These are phyloP conservation scores for Strobilomyces echinocephalus DNA, from an alignment of 768 basidiomycete genomes.

Conservation along the genomic window DNA sequence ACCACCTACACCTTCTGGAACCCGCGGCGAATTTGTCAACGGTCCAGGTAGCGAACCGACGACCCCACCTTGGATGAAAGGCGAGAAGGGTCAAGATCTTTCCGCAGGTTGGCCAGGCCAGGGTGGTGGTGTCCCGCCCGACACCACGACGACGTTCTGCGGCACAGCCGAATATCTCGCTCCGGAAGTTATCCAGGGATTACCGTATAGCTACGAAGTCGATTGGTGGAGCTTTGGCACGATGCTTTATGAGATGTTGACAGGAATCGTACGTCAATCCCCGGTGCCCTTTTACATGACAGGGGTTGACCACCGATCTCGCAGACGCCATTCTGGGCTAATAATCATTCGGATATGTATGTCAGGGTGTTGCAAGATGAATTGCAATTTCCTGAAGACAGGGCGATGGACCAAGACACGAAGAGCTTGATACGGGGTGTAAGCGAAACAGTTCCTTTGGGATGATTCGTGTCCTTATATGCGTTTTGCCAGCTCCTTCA, in stretches of 20 bases:
- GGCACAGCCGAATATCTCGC: conserved; percentile 97
- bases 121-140: conserved; percentile 40
- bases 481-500: conserved; percentile 66
- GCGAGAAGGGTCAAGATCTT: conserved; percentile 50
- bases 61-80: conserved; percentile 77
- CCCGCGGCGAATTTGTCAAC: conserved; percentile 51
- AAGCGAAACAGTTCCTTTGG: conserved; percentile 30
- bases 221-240: conserved; percentile 99
- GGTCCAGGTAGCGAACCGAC: conserved; percentile 38
- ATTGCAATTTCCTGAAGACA: conserved; percentile 82
- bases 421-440: conserved; percentile 94
- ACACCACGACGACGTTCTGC: conserved; percentile 84
- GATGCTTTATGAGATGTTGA: conserved; percentile 96
- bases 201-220: conserved; percentile 88
- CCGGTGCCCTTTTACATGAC: conserved; percentile 9
- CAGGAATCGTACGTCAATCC: conserved; percentile 67
- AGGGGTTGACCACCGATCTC: conserved; percentile 14
- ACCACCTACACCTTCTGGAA: conserved; percentile 55
- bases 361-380: conserved; percentile 88
- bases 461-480: conserved; percentile 7
- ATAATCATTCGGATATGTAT: conserved; percentile 94
- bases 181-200: conserved; percentile 91
- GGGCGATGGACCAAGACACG: conserved; percentile 91
- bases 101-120: conserved; percentile 55
- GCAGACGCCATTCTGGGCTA: conserved; percentile 89